phyloP scores from a whole-genome alignment of 1,284 basidiomycete genomes.

The Stereum hirsutum region DNA sequence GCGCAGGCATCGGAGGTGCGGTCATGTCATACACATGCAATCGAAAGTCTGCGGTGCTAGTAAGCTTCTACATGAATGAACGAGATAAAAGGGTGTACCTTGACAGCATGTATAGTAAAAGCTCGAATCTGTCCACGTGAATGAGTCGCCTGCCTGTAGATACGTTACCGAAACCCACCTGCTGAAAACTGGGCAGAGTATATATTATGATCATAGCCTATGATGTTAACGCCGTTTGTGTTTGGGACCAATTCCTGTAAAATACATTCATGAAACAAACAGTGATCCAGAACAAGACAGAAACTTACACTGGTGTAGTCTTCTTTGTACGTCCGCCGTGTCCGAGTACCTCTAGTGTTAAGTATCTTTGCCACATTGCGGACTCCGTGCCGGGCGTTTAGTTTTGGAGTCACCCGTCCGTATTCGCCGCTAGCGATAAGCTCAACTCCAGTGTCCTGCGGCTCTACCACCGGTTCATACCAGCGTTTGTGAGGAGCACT shows the following conservation, averaged over 20 bases:
- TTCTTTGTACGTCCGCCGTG: conserved; percentile 37
- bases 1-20: conserved; percentile 31
- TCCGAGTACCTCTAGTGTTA: conserved; percentile 27
- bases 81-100: conserved; percentile 32
- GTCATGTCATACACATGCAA: conserved; percentile 85
- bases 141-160: conserved; percentile 16
- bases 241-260: conserved; percentile 75
- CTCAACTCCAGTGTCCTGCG: conserved; percentile 62
- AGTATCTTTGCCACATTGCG: conserved; percentile 41
- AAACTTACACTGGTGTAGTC: conserved; percentile 40
- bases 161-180: conserved; percentile 33
- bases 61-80: too few species aligned
- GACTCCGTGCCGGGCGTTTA: conserved; percentile 22
- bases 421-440: conserved; percentile 82
- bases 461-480: conserved; percentile 47
- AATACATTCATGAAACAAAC: neutral
- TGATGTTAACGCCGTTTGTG: conserved; percentile 80
- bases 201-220: conserved; percentile 71
- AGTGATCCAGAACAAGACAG: neutral
- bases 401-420: conserved; percentile 53
- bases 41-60: conserved; percentile 75
- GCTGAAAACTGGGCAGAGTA: conserved; percentile 91
- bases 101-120: conserved; percentile 80
- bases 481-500: conserved; percentile 18
- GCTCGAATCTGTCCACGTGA: conserved; percentile 48